These are phyloP conservation scores for Pseudogymnoascus sp. DNA, from an alignment of 2,329 filamentous ascomycete species.

Conservation along the genomic window DNA sequence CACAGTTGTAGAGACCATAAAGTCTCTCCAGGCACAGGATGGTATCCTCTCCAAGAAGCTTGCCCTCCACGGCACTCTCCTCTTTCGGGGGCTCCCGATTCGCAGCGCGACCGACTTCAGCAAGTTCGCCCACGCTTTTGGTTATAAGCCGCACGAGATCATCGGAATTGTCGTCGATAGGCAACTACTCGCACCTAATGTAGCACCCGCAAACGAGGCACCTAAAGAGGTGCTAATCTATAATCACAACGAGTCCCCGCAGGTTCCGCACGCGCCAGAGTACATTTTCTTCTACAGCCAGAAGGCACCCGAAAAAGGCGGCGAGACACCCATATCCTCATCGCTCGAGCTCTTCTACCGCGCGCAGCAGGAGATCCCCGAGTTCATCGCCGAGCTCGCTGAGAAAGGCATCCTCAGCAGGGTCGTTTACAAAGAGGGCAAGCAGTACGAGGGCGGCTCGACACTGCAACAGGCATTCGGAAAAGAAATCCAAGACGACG, in stretches of 20 bases:
- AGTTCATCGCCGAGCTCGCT: constrained; percentile 37
- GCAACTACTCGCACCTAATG: constrained; percentile 37
- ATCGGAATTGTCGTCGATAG: constrained; percentile 45
- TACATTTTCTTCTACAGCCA: constrained; percentile 46
- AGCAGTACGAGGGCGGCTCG: constrained; percentile 41
- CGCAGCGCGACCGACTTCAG: constrained; percentile 40
- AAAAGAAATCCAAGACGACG: constrained; percentile 38
- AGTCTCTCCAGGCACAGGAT: constrained; percentile 31
- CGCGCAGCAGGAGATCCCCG: constrained; percentile 39
- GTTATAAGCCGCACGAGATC: constrained; percentile 42
- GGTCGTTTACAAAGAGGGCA: constrained; percentile 37
- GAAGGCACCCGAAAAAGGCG: constrained; percentile 30
- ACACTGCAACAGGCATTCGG: constrained; percentile 42
- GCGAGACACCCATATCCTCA: constrained; percentile 42
- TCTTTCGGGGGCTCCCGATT: constrained; percentile 42
- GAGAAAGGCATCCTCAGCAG: constrained; percentile 39
- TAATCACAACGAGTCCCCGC: constrained; percentile 45
- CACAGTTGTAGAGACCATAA: constrained; percentile 32
- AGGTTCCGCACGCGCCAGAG: constrained; percentile 44
- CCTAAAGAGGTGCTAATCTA: constrained; percentile 43
- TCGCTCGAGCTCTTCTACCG: constrained; percentile 41
- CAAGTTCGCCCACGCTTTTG: constrained; percentile 44
- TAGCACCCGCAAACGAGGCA: constrained; percentile 42
- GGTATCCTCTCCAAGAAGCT: constrained; percentile 35
- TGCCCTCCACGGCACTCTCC: constrained; percentile 39